Conservation (phyloP, 345 rosid species). For the Arabis hirsuta region DNA sequence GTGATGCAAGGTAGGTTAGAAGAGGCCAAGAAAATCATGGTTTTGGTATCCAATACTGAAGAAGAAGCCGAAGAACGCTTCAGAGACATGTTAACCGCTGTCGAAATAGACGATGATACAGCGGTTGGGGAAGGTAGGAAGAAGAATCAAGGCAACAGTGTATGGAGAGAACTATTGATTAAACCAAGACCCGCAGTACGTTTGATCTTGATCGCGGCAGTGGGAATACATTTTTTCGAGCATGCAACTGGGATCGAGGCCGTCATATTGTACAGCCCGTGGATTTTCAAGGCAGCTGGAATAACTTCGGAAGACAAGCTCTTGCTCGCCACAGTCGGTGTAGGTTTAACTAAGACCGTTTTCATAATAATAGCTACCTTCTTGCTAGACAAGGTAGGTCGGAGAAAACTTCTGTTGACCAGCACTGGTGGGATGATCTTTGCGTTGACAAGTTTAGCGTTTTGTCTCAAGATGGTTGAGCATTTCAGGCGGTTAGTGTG, state of each 20-base stretch:
- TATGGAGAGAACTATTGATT: slow-evolving; percentile 72
- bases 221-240: slow-evolving; percentile 85
- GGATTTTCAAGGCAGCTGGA: slow-evolving; percentile 73
- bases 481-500: slow-evolving; percentile 46
- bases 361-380: slow-evolving; percentile 59
- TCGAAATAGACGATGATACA: slow-evolving; percentile 44
- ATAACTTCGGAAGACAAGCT: slow-evolving; percentile 55
- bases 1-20: slow-evolving; percentile 69
- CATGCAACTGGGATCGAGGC: slow-evolving; percentile 85
- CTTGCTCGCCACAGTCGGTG: slow-evolving; percentile 72
- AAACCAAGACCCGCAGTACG: slow-evolving; percentile 64
- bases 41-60: slow-evolving; percentile 46
- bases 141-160: slow-evolving; percentile 50
- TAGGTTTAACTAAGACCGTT: slow-evolving; percentile 66
- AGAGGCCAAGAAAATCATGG: slow-evolving; percentile 52
- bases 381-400: slow-evolving; percentile 70
- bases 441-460: slow-evolving; percentile 54
- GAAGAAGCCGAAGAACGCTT: slow-evolving; percentile 68
- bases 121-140: not conserved
- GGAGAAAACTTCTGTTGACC: slow-evolving; percentile 60
- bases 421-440: slow-evolving; percentile 63
- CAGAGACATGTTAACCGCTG: slow-evolving; percentile 60
- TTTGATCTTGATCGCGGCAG: slow-evolving; percentile 63
- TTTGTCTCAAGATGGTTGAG: slow-evolving; percentile 57
- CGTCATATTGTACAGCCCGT: slow-evolving; percentile 66